Evolutionary conservation across 345 rosid genomes (phyloP), one percentile per base, ranked within the genome.

Genomic region (Isatis tinctoria): DNA sequence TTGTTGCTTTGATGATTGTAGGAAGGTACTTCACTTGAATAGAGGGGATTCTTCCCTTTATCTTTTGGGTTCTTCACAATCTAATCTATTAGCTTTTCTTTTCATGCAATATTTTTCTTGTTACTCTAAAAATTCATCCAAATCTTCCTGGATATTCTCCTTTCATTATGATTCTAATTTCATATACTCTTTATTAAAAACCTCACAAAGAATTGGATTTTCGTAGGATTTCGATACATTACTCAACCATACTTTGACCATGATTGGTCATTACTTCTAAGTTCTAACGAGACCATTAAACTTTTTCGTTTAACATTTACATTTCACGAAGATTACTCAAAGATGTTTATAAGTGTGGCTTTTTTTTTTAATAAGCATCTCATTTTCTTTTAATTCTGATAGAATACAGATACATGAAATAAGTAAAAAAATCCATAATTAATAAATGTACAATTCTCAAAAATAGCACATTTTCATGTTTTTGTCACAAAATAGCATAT

Each of bases 61-160:
- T 65, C 80, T 77, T 65, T 77, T 71, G 80, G 76, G 61, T 71
- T 71, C 61, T 71, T 58, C 76, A 52, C 80, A 76, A 53, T 76
- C 48, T 65, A 64, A 70, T 64, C 76, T 70, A 47, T 64, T 76
- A 64, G 72, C 76, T 71, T 77, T 77, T 70, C 80, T 77, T 77
- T 77, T 71, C 64, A 77, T 77, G 76, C 76, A 71, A 41, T 77
- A 65, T 65, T 77, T 77, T 77, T 64, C 80, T 71, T 71, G 80
- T 77, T 56, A 71, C 64, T 65, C 76, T 71, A 71, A 71, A 75
- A 69, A 63, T 43, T 47, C 54, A 39, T 56, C 56, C 17, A 77
- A 65, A 71, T 77, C 80, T 77, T 76, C 76, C 5, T 71, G 80
- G 80, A 77, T 77, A 70, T 77, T 71, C 80, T 49, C 76, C 1